phyloP scores from a whole-genome alignment of 345 rosid genomes.

The Clarkia xantiana region DNA sequence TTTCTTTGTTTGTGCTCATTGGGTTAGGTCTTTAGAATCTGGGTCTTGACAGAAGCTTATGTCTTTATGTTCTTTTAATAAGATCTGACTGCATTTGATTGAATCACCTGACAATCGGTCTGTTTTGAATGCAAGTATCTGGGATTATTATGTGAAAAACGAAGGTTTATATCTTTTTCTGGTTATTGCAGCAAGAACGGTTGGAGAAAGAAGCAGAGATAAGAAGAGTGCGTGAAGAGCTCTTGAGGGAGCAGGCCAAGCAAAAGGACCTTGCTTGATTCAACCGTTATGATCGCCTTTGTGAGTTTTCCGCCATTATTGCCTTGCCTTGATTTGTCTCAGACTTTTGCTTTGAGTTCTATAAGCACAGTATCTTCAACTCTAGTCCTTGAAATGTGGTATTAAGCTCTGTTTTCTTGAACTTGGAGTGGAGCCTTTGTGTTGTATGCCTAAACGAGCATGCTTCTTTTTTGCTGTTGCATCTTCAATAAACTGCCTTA shows the following conservation, averaged over 20 bases:
- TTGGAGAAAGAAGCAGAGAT: conserved; percentile 15
- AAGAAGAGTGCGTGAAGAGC: conserved; percentile 10
- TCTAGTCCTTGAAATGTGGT: no score
- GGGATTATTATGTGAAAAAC: background rate
- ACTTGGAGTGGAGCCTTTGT: no score
- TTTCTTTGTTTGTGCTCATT: background rate
- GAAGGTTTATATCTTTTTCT: background rate
- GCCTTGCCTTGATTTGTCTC: no score
- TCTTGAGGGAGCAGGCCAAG: conserved; percentile 7
- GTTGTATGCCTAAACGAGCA: no score
- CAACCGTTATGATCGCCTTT: background rate
- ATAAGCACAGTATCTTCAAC: no score
- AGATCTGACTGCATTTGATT: no score
- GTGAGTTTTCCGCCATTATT: background rate
- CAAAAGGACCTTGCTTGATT: conserved; percentile 5
- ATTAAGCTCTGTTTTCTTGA: no score
- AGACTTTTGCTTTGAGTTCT: no score
- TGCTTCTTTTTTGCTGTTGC: background rate
- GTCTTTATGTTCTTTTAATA: no score
- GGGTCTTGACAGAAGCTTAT: no score
- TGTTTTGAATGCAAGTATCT: no score
- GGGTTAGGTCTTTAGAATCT: background rate
- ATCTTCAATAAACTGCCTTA: background rate
- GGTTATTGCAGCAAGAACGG: conserved; percentile 10
- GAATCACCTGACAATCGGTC: background rate